Conservation (phyloP, 345 rosid genomes). For the Abelmoschus esculentus region DNA sequence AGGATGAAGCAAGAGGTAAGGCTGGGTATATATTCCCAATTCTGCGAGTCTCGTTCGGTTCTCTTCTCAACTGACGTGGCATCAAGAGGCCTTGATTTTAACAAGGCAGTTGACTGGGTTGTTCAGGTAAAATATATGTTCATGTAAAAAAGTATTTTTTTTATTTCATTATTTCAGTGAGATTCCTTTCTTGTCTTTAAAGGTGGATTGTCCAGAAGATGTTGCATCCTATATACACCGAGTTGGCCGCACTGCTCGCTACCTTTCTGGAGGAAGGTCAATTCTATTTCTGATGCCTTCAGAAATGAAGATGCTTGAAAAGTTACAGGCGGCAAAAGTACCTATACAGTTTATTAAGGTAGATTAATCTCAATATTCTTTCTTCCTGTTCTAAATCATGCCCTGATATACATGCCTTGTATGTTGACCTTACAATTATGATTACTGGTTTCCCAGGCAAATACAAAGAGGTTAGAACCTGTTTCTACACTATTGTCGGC, state of each 20-base stretch:
- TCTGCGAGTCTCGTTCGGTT: slow-evolving; percentile 70
- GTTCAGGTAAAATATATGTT: slow-evolving; percentile 54
- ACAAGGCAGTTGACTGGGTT: slow-evolving; percentile 92
- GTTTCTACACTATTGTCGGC: slow-evolving; percentile 57
- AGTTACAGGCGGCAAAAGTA: slow-evolving; percentile 61
- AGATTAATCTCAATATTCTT: slow-evolving; percentile 3
- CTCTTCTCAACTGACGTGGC: slow-evolving; percentile 96
- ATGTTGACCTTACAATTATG: slow-evolving; percentile 11
- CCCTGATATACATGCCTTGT: neutral
- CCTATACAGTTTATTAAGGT: slow-evolving; percentile 73
- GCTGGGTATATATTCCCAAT: slow-evolving; percentile 73
- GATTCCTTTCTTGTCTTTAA: slow-evolving; percentile 11
- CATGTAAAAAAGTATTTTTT: neutral
- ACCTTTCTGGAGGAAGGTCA: slow-evolving; percentile 61
- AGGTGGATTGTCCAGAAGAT: slow-evolving; percentile 94
- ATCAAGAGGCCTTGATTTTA: slow-evolving; percentile 92
- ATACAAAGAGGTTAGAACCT: slow-evolving; percentile 55
- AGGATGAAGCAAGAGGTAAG: slow-evolving; percentile 89
- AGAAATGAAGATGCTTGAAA: slow-evolving; percentile 87
- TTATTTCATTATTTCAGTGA: neutral
- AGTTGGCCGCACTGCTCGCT: slow-evolving; percentile 96
- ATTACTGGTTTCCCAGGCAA: slow-evolving; percentile 42
- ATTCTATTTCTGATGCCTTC: slow-evolving; percentile 80
- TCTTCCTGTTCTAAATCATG: neutral
- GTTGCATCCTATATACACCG: slow-evolving; percentile 85